Conservation (phyloP, 2,329 filamentous ascomycete genomes). For the Colletotrichum costaricense region DNA sequence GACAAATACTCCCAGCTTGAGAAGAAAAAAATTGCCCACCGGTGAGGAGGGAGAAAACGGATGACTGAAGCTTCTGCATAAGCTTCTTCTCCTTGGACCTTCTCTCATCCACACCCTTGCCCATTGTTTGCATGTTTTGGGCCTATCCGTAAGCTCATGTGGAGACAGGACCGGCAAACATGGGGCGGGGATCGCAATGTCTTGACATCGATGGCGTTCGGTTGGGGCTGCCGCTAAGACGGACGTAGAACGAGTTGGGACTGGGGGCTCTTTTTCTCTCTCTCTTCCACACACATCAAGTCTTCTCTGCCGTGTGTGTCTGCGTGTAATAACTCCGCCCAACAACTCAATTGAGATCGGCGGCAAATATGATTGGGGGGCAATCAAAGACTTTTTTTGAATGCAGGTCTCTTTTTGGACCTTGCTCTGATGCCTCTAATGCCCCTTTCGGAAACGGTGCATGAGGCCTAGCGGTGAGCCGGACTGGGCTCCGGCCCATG, state of each 20-base stretch:
- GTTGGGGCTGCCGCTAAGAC: slow-evolving; percentile 4
- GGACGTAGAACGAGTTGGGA: background rate
- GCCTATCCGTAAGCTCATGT: background rate
- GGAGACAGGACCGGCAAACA: background rate
- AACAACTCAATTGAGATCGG: background rate
- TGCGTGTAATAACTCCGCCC: background rate
- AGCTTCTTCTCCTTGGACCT: too few relatives aligned
- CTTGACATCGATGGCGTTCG: slow-evolving; percentile 7
- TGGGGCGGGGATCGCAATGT: background rate
- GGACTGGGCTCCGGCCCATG: background rate
- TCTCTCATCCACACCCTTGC: background rate
- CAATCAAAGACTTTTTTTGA: background rate
- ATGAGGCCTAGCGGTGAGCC: background rate
- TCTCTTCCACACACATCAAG: background rate
- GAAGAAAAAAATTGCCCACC: background rate
- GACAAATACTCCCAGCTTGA: background rate
- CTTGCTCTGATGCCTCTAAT: background rate
- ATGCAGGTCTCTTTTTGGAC: background rate
- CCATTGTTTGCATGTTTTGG: background rate
- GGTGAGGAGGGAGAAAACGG: background rate
- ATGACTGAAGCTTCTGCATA: slow-evolving; percentile 5
- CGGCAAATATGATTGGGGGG: background rate
- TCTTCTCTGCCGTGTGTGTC: too few relatives aligned
- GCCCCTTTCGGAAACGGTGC: background rate
- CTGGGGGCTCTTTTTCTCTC: background rate